Conservation (phyloP, 1,284 basidiomycete genomes). For the Cryptococcus sp. region DNA sequence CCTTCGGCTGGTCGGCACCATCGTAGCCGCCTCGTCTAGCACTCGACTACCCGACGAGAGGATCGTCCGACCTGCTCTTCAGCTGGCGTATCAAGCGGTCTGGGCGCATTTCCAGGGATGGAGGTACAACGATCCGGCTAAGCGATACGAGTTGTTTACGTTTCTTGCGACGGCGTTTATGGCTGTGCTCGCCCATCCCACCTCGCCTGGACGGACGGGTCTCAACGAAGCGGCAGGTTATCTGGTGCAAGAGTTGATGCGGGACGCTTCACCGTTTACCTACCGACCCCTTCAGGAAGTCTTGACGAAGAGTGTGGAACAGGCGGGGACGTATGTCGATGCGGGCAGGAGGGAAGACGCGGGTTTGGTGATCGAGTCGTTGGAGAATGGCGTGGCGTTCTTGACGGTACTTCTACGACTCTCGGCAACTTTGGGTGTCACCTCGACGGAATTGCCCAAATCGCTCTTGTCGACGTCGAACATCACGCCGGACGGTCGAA, state of each 20-base stretch:
- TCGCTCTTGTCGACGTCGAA: conserved; percentile 22
- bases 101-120: conserved; percentile 37
- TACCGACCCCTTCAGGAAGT: conserved; percentile 39
- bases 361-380: conserved; percentile 20
- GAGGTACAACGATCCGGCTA: conserved; percentile 31
- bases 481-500: conserved; percentile 12
- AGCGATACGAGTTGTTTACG: conserved; percentile 30
- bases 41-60: conserved; percentile 15
- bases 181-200: conserved; percentile 28
- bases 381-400: conserved; percentile 24
- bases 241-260: conserved; percentile 33
- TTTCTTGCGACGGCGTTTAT: conserved; percentile 27
- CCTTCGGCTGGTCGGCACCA: conserved; percentile 29
- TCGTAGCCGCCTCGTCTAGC: conserved; percentile 13
- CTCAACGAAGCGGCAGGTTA: conserved; percentile 23
- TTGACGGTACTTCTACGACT: conserved; percentile 9
- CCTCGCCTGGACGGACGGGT: conserved; percentile 11
- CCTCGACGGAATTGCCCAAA: conserved; percentile 24
- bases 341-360: conserved; percentile 24
- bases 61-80: conserved; percentile 30
- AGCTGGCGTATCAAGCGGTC: conserved; percentile 28
- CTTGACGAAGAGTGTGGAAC: conserved; percentile 25
- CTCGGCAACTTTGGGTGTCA: conserved; percentile 9
- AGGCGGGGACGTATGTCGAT: conserved; percentile 20
- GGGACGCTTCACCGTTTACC: conserved; percentile 28